Percentiles rank a stretch among this genome's conserved stretches.
Evolutionary conservation across 2,329 filamentous ascomycete genomes (phyloP).

Genomic region (Colletotrichum tamarilloi): DNA sequence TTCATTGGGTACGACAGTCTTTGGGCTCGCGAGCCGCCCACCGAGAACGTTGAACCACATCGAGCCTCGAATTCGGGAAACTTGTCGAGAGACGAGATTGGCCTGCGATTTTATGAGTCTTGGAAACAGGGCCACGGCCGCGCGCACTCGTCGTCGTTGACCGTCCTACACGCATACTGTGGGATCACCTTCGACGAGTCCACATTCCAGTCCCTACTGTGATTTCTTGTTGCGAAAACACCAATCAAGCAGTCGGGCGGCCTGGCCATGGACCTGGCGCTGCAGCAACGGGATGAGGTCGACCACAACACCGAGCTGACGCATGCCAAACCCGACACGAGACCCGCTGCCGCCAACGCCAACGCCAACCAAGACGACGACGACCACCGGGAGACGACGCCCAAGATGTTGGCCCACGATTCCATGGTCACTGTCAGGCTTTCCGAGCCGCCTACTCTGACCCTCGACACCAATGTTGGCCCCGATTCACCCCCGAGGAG

Average conservation of each 20-base stretch:
- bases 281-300: slow-evolving; percentile 30
- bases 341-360: slow-evolving; percentile 5
- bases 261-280: slow-evolving; percentile 34
- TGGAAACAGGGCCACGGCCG: slow-evolving; percentile 12
- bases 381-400: slow-evolving; percentile 25
- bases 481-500: slow-evolving; percentile 26
- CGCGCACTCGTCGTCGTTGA: slow-evolving; percentile 23
- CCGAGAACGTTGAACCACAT: background rate
- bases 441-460: slow-evolving; percentile 69
- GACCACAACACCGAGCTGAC: slow-evolving; percentile 31
- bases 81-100: slow-evolving; percentile 22
- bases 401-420: slow-evolving; percentile 58
- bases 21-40: slow-evolving; percentile 17
- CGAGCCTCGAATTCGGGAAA: slow-evolving; percentile 11
- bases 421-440: slow-evolving; percentile 83
- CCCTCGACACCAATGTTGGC: slow-evolving; percentile 58
- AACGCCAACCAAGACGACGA: background rate
- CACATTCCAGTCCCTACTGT: slow-evolving; percentile 31
- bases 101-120: slow-evolving; percentile 26
- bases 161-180: slow-evolving; percentile 19
- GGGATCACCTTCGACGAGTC: slow-evolving; percentile 3
- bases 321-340: slow-evolving; percentile 34
- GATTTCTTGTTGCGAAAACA: background rate
- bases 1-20: slow-evolving; percentile 13
- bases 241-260: slow-evolving; percentile 19